A percentile compares a stretch with the other conserved stretches of the same genome.
phyloP scores from a whole-genome alignment of 306 rosid species.

The Benincasa hispida region DNA sequence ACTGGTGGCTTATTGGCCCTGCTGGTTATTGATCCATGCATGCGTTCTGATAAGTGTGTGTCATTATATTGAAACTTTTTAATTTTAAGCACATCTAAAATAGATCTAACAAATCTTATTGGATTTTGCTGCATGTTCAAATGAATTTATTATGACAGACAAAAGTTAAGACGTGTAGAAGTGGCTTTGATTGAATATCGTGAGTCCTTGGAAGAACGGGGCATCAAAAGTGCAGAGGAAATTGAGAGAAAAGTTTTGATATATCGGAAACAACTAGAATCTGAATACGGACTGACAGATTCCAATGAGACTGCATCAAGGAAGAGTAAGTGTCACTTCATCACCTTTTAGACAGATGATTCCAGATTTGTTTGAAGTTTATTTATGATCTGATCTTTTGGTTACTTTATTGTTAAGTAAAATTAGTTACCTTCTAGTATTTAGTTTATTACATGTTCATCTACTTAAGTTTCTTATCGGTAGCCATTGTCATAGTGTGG shows the following conservation, averaged over 20 bases:
- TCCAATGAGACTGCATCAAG: conserved; percentile 58
- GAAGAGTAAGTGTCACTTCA: conserved; percentile 44
- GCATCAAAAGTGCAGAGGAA: conserved; percentile 67
- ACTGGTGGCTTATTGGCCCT: background rate
- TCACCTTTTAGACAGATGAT: background rate
- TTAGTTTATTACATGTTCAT: background rate
- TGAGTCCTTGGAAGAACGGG: conserved; percentile 86
- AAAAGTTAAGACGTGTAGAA: conserved; percentile 87
- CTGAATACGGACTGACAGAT: conserved; percentile 64
- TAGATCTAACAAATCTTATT: background rate
- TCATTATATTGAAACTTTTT: background rate
- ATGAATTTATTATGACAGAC: conserved; percentile 34
- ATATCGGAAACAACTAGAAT: conserved; percentile 57
- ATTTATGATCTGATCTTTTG: background rate
- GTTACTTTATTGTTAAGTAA: background rate
- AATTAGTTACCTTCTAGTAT: background rate
- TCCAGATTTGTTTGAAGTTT: background rate
- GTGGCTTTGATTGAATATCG: conserved; percentile 91
- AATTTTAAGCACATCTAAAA: background rate
- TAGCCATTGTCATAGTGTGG: background rate
- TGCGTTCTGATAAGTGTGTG: background rate
- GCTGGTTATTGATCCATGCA: background rate
- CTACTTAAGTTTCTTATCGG: background rate
- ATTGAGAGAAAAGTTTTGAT: conserved; percentile 56
- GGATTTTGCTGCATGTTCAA: background rate